Evolutionary conservation across 228 moss, liverwort and hornwort genomes (phyloP), one percentile per base, ranked within the genome.

Genomic region (Sphagnum fallax): DNA sequence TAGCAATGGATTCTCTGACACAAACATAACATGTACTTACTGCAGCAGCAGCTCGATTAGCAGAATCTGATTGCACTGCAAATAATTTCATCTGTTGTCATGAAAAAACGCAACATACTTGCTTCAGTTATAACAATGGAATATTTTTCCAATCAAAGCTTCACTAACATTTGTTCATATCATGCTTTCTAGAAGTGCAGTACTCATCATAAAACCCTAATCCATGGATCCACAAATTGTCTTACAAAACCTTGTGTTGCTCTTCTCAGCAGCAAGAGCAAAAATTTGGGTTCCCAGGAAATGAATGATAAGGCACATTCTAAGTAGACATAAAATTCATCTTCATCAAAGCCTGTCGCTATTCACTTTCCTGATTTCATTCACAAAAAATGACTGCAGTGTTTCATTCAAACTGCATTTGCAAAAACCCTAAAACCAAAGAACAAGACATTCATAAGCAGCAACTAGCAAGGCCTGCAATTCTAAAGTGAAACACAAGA

Each of bases 41-140:
- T 52, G 69, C 81, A 63, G 75, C 71, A 51, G 64, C 10, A 69
- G 84, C 81, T 78, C 70, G 78, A 67, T 47, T 73, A 53, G 76
- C 74, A 52, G 81, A 84, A 10, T 76, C 76, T 48, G 74, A 76
- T 68, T 84, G 78, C 52, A 64, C 74, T 61, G 74, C 74, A 67
- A 74, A 78, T 65, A 84, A 79, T 16, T 67, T 76, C 81, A 84
- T 81, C 84, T 84, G 81, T 59, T 53, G 51, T 78, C 78, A 74
- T 16, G 13, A 16, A 7, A 7, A 32, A 62, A 10, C 15, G 1
- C 62, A 16, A 8, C 47, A 8, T 13, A 57, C 3, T 8, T 57
- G 13, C 62, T 4, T 16, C 13, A 62, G 15, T 47, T 62, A 47
- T 4, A 14, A 8, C 47, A 16, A 4, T 5, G 10, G 32, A 6